Conservation (phyloP, 257 asterid genomes). For the Ilex aquifolium region DNA sequence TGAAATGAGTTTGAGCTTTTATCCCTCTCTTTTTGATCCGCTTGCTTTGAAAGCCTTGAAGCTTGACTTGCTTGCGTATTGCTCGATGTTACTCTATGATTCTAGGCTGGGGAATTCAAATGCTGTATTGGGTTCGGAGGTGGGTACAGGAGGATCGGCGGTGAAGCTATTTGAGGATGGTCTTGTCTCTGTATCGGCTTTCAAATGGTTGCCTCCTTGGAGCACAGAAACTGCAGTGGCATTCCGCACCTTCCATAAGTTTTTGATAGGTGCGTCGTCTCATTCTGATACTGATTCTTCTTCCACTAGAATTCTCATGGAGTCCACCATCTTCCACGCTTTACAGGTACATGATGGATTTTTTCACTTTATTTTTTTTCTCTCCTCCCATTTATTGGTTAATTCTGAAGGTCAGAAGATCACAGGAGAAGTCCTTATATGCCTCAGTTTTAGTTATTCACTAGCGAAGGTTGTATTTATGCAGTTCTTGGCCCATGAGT, state of each 20-base stretch:
- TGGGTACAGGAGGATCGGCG: conserved; percentile 34
- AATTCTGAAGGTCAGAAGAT: too few species aligned
- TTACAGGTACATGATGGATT: conserved; percentile 51
- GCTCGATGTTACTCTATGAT: conserved; percentile 40
- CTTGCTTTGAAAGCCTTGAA: conserved; percentile 80
- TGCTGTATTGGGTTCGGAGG: conserved; percentile 28
- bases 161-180: conserved; percentile 69
- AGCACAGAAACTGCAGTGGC: conserved; percentile 92
- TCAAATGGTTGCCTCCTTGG: conserved; percentile 94
- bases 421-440: too few species aligned
- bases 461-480: neutral
- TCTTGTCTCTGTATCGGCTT: conserved; percentile 80
- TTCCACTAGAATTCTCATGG: conserved; percentile 27
- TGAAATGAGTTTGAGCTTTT: conserved; percentile 66
- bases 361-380: conserved; percentile 6
- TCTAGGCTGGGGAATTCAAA: conserved; percentile 14
- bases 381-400: neutral
- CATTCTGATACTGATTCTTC: conserved; percentile 41
- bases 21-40: conserved; percentile 72
- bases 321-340: conserved; percentile 43
- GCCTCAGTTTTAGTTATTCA: too few species aligned
- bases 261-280: conserved; percentile 62
- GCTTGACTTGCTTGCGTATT: conserved; percentile 76
- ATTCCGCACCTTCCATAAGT: conserved; percentile 74
- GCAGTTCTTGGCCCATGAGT: neutral